phyloP scores from a whole-genome alignment of 164 flowering plant species.

The Kingdonia uniflora region DNA sequence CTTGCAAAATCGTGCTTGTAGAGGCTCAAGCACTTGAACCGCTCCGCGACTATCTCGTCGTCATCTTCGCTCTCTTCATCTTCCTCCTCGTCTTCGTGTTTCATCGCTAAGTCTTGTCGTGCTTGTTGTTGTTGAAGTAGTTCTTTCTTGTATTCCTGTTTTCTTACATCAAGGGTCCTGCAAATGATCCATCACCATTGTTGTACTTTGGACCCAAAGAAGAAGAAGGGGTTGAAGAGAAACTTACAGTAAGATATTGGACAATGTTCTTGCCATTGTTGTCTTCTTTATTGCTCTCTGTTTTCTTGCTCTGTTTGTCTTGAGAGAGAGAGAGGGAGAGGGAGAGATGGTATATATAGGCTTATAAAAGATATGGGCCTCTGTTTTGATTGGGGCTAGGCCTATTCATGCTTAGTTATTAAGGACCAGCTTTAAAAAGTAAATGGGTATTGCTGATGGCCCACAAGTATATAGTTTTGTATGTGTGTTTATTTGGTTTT shows the following conservation, averaged over 20 bases:
- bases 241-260: neutral
- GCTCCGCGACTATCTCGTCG: neutral
- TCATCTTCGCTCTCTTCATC: neutral
- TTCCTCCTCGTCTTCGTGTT: neutral
- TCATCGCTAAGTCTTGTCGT: neutral
- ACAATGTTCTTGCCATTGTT: neutral
- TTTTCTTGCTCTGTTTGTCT: too few species aligned
- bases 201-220: too few species aligned
- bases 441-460: too few species aligned
- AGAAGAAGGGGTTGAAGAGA: neutral
- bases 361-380: too few species aligned
- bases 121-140: conserved; percentile 1
- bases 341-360: too few species aligned
- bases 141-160: neutral
- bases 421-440: too few species aligned
- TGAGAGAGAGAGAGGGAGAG: too few species aligned
- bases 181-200: neutral
- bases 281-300: too few species aligned
- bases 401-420: too few species aligned
- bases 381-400: too few species aligned
- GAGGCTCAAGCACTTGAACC: neutral
- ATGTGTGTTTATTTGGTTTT: too few species aligned
- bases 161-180: conserved; percentile 5
- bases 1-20: neutral
- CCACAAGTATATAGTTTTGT: too few species aligned